Conservation (phyloP, 1,284 basidiomycete genomes). For the Sutorius eximius region DNA sequence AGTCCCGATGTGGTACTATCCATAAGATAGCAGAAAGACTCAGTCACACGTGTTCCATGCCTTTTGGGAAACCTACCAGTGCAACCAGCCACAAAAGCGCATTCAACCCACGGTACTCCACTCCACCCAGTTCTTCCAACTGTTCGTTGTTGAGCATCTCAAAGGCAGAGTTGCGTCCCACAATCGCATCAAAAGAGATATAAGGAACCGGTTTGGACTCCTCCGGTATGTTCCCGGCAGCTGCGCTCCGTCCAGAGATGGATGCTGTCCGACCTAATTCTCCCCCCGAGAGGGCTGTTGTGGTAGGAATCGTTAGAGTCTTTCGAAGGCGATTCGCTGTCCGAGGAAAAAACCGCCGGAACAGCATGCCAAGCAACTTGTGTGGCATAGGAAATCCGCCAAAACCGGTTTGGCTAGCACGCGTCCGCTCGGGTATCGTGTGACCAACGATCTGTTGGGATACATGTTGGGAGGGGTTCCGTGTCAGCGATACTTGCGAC, state of each 20-base stretch:
- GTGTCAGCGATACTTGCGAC: slow-evolving; percentile 16
- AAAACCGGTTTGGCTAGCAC: slow-evolving; percentile 52
- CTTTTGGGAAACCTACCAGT: slow-evolving; percentile 39
- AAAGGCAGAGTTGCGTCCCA: slow-evolving; percentile 90
- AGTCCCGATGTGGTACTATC: slow-evolving; percentile 70
- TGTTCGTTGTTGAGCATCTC: slow-evolving; percentile 78
- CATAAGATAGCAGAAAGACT: not conserved
- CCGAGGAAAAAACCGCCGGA: slow-evolving; percentile 59
- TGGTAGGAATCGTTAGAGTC: slow-evolving; percentile 73
- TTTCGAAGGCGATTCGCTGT: slow-evolving; percentile 52
- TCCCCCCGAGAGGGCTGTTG: slow-evolving; percentile 56
- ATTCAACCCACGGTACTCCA: slow-evolving; percentile 90
- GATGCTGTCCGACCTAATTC: slow-evolving; percentile 28
- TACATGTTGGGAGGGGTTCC: slow-evolving; percentile 14
- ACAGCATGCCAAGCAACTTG: slow-evolving; percentile 49
- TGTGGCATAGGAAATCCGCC: slow-evolving; percentile 91
- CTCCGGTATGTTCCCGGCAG: slow-evolving; percentile 27
- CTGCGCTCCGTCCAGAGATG: slow-evolving; percentile 14
- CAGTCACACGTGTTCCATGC: not conserved
- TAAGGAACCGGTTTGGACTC: slow-evolving; percentile 71
- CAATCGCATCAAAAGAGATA: slow-evolving; percentile 81
- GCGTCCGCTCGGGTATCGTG: slow-evolving; percentile 13
- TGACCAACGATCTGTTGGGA: slow-evolving; percentile 27
- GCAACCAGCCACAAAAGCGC: slow-evolving; percentile 77
- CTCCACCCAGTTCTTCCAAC: slow-evolving; percentile 89